Evolutionary conservation across 140 eudicot species (phyloP), one percentile per base, ranked within the genome.

Genomic region (Bidens hawaiensis): DNA sequence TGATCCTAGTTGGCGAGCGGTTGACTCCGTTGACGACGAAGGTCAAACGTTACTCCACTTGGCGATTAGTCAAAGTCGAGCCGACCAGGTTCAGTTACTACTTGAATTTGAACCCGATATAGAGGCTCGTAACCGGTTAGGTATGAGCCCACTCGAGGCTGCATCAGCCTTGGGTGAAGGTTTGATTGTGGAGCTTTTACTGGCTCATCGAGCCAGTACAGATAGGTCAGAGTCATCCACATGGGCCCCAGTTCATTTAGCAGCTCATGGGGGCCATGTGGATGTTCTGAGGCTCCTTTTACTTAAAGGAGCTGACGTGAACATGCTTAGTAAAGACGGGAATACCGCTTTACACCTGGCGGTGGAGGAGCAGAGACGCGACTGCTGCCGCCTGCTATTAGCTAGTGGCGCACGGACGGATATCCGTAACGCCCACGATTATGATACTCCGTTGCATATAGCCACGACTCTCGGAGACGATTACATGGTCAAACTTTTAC

Each of bases 11-110:
- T 84, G 86, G 89, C 85, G 76, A 48, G 58, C 80, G 1, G 89
- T 75, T 21, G 83, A 88, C 45, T 81, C 96, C 0, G 65, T 78
- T 47, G 89, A 84, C 31, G 19, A 76, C 0, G 83, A 88, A 3
- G 96, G 94, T 22, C 89, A 84, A 5, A 71, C 94, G 11, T 63
- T 88, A 41, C 89, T 88, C 18, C 96, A 88, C 45, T 66, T 82
- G 77, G 94, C 96, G 13, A 73, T 84, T 17, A 33, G 78, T 9
- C 89, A 81, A 69, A 51, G 78, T 34, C 60, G 96, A 18, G 72
- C 94, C 1, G 96, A 84, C 67, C 65, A 82, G 12, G 83, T 88
- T 34, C 94, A 88, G 57, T 43, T 88, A 30, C 55, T 88, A 23
- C 85, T 88, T 0, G 96, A 88, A 45, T 88, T 79, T 22, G 83